Conservation (phyloP, 2,329 filamentous ascomycete genomes). For the Niveomyces coronatus region DNA sequence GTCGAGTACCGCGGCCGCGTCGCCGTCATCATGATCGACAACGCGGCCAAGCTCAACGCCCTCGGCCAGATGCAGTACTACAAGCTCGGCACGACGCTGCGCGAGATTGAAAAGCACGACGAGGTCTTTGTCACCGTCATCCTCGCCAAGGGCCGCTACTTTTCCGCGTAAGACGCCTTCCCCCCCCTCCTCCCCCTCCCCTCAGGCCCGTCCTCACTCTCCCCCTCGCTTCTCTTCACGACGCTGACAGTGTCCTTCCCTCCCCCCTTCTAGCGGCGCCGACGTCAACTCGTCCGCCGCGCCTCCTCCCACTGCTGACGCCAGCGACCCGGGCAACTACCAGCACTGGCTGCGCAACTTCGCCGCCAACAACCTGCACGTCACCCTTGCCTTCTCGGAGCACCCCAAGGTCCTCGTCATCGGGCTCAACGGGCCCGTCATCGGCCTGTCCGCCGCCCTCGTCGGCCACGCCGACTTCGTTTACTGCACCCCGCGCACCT, state of each 20-base stretch:
- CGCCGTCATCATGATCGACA: slow-evolving; percentile 76
- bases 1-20: slow-evolving; percentile 32
- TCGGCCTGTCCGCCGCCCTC: slow-evolving; percentile 80
- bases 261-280: slow-evolving; percentile 51
- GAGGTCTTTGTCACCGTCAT: slow-evolving; percentile 79
- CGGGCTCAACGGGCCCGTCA: slow-evolving; percentile 82
- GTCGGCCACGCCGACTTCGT: slow-evolving; percentile 83
- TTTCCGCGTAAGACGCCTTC: slow-evolving; percentile 67
- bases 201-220: neutral
- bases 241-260: neutral
- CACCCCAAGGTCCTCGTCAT: slow-evolving; percentile 90
- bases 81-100: slow-evolving; percentile 59
- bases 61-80: slow-evolving; percentile 66
- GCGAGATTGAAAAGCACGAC: slow-evolving; percentile 66
- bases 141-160: slow-evolving; percentile 71
- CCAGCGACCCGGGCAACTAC: too few species aligned
- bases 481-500: slow-evolving; percentile 72
- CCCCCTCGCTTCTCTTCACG: too few species aligned
- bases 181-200: neutral
- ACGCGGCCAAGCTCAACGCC: slow-evolving; percentile 80
- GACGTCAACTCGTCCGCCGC: slow-evolving; percentile 54
- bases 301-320: slow-evolving; percentile 26
- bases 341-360: slow-evolving; percentile 58
- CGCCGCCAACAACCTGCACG: slow-evolving; percentile 77
- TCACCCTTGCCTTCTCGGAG: slow-evolving; percentile 80